Conservation (phyloP, 1,284 basidiomycete species). For the Trichosporon sp. region DNA sequence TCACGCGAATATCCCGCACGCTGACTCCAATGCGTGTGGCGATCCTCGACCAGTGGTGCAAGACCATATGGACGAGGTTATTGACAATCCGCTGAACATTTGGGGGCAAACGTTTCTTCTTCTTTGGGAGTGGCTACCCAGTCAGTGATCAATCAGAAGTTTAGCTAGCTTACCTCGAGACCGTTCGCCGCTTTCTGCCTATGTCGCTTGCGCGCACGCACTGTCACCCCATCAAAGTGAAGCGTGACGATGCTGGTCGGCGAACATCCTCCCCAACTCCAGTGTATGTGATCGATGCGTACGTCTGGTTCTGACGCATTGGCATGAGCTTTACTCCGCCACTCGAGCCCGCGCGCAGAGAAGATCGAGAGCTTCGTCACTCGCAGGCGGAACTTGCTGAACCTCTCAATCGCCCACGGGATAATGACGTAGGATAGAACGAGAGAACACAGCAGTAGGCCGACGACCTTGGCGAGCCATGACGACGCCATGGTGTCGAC, state of each 20-base stretch:
- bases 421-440: slow-evolving; percentile 19
- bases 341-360: slow-evolving; percentile 35
- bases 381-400: slow-evolving; percentile 18
- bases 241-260: slow-evolving; percentile 26
- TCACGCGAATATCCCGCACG: slow-evolving; percentile 30
- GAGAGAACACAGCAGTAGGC: slow-evolving; percentile 13
- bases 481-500: slow-evolving; percentile 2
- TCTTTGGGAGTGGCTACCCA: background rate
- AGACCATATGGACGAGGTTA: slow-evolving; percentile 22
- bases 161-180: slow-evolving; percentile 7
- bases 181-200: background rate
- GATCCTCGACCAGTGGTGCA: slow-evolving; percentile 38
- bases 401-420: slow-evolving; percentile 16
- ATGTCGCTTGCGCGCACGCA: slow-evolving; percentile 19
- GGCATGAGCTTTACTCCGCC: slow-evolving; percentile 22
- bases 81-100: slow-evolving; percentile 8
- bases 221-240: slow-evolving; percentile 35
- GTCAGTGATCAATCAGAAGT: background rate
- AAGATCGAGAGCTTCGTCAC: slow-evolving; percentile 21
- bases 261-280: slow-evolving; percentile 30
- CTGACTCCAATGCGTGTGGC: slow-evolving; percentile 33
- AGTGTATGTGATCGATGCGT: slow-evolving; percentile 31
- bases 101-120: background rate
- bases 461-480: slow-evolving; percentile 4
- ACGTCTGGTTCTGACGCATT: slow-evolving; percentile 23